Evolutionary conservation across 345 rosid genomes (phyloP).

Genomic region (Eutrema yunnanense): DNA sequence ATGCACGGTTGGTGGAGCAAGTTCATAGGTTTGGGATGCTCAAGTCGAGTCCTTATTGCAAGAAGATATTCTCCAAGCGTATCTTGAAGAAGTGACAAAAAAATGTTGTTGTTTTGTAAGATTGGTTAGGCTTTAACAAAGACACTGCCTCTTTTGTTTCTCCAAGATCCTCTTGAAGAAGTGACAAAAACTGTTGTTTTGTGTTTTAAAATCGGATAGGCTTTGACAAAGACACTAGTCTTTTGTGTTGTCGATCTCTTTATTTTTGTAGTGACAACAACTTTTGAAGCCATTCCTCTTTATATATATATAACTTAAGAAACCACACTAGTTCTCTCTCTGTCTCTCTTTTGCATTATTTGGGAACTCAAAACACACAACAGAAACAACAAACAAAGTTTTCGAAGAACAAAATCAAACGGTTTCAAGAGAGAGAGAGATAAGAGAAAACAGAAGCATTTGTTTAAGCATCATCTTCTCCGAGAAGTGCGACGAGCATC

Average conservation of each 20-base stretch:
- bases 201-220: neutral
- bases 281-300: neutral
- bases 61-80: constrained; percentile 57
- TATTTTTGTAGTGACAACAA: neutral
- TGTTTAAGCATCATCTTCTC: constrained; percentile 47
- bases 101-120: neutral
- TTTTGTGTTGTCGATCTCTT: neutral
- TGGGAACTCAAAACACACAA: constrained; percentile 12
- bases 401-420: neutral
- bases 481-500: constrained; percentile 56
- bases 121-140: neutral
- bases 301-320: constrained; percentile 3
- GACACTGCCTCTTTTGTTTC: constrained; percentile 23
- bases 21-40: constrained; percentile 38
- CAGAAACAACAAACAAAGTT: constrained; percentile 13
- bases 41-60: constrained; percentile 57
- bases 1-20: constrained; percentile 39
- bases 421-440: neutral
- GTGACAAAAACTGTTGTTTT: constrained; percentile 15
- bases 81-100: constrained; percentile 41
- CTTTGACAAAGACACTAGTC: neutral
- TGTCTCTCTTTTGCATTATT: constrained; percentile 17
- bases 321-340: constrained; percentile 16
- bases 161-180: constrained; percentile 44
- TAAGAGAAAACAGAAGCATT: neutral